These are phyloP conservation scores for Sugiyamaella sp. DNA, from an alignment of 1,139 yeast species.

Conservation along the genomic window DNA sequence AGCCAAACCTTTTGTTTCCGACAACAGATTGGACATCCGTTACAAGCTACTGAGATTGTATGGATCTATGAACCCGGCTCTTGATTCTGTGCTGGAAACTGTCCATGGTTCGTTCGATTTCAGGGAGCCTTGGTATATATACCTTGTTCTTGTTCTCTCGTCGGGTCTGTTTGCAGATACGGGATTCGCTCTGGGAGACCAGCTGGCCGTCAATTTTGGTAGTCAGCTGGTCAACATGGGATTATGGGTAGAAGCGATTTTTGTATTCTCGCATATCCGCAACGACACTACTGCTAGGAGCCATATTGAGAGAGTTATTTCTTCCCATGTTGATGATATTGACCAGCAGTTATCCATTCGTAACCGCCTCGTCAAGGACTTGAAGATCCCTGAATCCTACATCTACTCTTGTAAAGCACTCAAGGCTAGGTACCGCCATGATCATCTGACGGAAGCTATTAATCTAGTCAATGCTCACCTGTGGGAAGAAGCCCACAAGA, in stretches of 20 bases:
- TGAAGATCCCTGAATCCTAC: conserved; percentile 36
- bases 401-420: conserved; percentile 40
- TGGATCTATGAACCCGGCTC: conserved; percentile 41
- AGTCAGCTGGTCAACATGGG: conserved; percentile 54
- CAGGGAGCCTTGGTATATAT: conserved; percentile 59
- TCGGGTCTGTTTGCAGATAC: conserved; percentile 26
- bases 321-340: conserved; percentile 51
- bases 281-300: conserved; percentile 49
- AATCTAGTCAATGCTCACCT: conserved; percentile 64
- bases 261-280: conserved; percentile 57
- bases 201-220: conserved; percentile 54
- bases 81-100: conserved; percentile 32
- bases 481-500: conserved; percentile 65
- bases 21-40: conserved; percentile 32
- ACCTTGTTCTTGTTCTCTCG: conserved; percentile 47
- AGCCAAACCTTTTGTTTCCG: conserved; percentile 31
- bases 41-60: conserved; percentile 50
- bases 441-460: conserved; percentile 61
- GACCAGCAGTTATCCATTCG: conserved; percentile 52
- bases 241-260: conserved; percentile 62
- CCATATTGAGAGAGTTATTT: conserved; percentile 51
- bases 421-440: conserved; percentile 48
- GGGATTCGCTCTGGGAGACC: conserved; percentile 46
- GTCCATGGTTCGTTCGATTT: conserved; percentile 36
- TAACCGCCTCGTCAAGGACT: conserved; percentile 46